Percentiles rank a stretch among this genome's conserved stretches.
These are phyloP conservation scores for Simplicillium aogashimaense DNA, from an alignment of 2,329 filamentous ascomycete species.

Conservation along the genomic window DNA sequence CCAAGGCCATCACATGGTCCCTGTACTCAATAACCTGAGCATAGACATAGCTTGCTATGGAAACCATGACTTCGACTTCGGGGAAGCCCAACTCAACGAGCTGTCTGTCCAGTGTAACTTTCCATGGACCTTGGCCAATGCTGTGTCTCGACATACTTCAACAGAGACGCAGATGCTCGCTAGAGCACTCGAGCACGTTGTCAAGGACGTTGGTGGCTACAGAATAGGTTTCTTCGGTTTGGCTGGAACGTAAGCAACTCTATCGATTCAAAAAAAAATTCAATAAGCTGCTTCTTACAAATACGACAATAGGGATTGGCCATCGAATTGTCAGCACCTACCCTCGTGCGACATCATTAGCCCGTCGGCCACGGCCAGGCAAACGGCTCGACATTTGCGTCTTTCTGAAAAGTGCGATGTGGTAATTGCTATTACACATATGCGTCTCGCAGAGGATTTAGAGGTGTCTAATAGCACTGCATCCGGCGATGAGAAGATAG, in stretches of 20 bases:
- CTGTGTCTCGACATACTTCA: not conserved
- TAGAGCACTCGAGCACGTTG: constrained; percentile 3
- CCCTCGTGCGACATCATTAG: constrained; percentile 9
- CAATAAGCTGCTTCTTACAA: too few species aligned
- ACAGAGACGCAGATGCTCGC: constrained; percentile 4
- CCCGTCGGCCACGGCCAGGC: constrained; percentile 2
- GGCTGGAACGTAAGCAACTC: constrained; percentile 6
- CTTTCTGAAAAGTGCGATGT: constrained; percentile 10
- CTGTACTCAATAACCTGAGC: constrained; percentile 1
- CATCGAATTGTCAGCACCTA: constrained; percentile 7
- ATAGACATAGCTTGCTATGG: constrained; percentile 9
- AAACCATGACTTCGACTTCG: constrained; percentile 10
- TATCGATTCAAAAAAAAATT: too few species aligned
- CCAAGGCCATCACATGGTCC: constrained; percentile 7
- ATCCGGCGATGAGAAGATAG: constrained; percentile 9
- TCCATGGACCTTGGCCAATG: constrained; percentile 9
- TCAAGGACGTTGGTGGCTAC: constrained; percentile 1
- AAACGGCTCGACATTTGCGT: constrained; percentile 5
- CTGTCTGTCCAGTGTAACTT: constrained; percentile 3
- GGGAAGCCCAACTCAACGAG: constrained; percentile 4
- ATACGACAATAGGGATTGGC: constrained; percentile 7
- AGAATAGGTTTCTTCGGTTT: constrained; percentile 9
- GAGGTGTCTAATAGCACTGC: constrained; percentile 6
- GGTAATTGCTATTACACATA: constrained; percentile 15
- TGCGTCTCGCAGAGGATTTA: constrained; percentile 12